Evolutionary conservation across 2,329 filamentous ascomycete species (phyloP), one percentile per base, ranked within the genome.

Genomic region (Didymosphaeria variabile): DNA sequence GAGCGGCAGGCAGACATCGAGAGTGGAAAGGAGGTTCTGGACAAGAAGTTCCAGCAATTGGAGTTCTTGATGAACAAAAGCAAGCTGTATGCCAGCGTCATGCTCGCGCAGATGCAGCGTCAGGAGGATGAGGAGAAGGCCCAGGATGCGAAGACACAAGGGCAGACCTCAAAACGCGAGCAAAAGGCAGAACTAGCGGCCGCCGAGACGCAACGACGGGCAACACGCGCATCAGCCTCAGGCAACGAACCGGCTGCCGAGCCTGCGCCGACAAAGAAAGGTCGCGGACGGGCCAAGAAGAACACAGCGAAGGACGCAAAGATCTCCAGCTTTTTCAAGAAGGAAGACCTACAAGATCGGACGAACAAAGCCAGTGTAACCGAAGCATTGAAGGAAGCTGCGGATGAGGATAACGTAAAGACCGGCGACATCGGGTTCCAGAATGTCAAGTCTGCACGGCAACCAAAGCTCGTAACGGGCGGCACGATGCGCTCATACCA

Each of bases 401-500:
- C 84, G 0, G 83, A 85, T 44, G 85, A 87, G 49, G 82, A 84
- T 51, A 85, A 86, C 55, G 81, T 86, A 7, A 85, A 88, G 57
- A 83, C 86, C 3, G 82, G 84, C n/a, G 86, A 86, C 23, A 81
- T 90, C 58, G 87, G 88, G 29, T 84, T 87, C 55, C 87, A 90
- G 67, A 85, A 93, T 57, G 79, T 97, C 17, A 85, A 89, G 59
- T 92, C 96, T 76, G 94, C 94, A 0, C 85, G 91, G 63, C 95
- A 99, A 74, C 95, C 95, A 0, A 89, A 90, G 65, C 88, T 93
- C 60, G 88, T 99, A 69, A 89, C 90, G 0, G 93, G 93, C 5
- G 95, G 95, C 1, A 90, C 89, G 4, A 98, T 99, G 94, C 86
- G 94, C 19, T 91, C 92, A 64, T 99, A 99, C 73, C 95, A 99